phyloP scores from a whole-genome alignment of 257 asterid species.

The Voacanga thouarsii region DNA sequence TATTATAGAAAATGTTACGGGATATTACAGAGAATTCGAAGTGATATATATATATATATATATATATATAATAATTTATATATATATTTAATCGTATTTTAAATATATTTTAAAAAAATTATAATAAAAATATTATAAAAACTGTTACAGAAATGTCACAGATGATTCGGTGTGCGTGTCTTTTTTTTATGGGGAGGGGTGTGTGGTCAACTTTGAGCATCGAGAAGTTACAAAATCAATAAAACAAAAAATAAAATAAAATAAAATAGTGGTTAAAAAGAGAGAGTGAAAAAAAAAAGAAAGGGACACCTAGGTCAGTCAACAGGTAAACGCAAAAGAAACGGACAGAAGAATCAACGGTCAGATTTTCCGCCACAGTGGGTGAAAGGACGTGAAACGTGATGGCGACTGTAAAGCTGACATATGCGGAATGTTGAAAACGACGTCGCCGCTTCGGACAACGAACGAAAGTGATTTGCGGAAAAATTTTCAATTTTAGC shows the following conservation, averaged over 20 bases:
- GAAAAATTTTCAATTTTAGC: neutral
- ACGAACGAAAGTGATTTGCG: conserved; percentile 3
- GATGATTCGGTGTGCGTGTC: no score
- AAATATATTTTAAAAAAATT: no score
- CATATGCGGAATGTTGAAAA: neutral
- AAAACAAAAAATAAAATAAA: neutral
- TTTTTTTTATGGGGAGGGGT: no score
- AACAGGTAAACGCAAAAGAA: conserved; percentile 9
- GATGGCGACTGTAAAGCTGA: conserved; percentile 22
- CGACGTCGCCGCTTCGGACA: conserved; percentile 22
- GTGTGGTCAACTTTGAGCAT: no score
- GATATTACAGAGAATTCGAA: no score
- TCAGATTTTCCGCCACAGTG: neutral
- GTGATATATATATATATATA: no score
- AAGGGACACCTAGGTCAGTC: neutral
- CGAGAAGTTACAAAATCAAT: neutral
- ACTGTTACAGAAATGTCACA: no score
- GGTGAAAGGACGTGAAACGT: conserved; percentile 18
- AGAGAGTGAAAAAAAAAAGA: no score
- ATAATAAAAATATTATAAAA: no score
- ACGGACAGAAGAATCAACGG: conserved; percentile 9
- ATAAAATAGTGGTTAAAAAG: neutral
- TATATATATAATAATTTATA: no score
- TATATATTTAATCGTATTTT: no score
- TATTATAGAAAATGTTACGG: no score